Conservation (phyloP, 352 stramenopile species). For the Phytophthora pluvialis region DNA sequence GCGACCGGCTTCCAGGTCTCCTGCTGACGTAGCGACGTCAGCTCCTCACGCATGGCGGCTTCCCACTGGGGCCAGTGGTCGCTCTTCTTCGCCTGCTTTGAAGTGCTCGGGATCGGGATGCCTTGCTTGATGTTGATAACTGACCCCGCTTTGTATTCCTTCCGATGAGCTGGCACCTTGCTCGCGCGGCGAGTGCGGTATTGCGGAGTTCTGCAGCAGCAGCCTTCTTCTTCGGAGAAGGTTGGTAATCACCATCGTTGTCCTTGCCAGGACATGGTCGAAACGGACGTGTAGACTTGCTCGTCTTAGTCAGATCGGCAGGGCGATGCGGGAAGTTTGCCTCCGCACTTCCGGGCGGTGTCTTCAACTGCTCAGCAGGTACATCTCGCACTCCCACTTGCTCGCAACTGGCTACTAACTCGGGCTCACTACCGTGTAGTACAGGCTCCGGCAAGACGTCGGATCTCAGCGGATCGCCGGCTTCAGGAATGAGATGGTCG, state of each 20-base stretch:
- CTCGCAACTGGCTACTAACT: background rate
- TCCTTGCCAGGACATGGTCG: background rate
- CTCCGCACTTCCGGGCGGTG: background rate
- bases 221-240: constrained; percentile 3
- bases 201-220: background rate
- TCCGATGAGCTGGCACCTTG: background rate
- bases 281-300: background rate
- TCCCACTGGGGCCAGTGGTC: background rate
- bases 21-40: background rate
- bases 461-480: background rate
- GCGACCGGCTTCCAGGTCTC: background rate
- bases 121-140: background rate
- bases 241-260: constrained; percentile 8
- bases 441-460: background rate
- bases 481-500: constrained; percentile 4
- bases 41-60: background rate
- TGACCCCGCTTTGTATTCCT: background rate
- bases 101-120: background rate
- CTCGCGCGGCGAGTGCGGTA: background rate
- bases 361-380: background rate
- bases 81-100: too few relatives aligned
- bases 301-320: background rate
- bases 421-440: background rate
- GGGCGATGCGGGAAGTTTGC: background rate
- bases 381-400: background rate